A percentile compares a stretch with the other conserved stretches of the same genome.
Evolutionary conservation across 148 eudicot genomes (phyloP).

Genomic region (Vaccinium myrtillus): DNA sequence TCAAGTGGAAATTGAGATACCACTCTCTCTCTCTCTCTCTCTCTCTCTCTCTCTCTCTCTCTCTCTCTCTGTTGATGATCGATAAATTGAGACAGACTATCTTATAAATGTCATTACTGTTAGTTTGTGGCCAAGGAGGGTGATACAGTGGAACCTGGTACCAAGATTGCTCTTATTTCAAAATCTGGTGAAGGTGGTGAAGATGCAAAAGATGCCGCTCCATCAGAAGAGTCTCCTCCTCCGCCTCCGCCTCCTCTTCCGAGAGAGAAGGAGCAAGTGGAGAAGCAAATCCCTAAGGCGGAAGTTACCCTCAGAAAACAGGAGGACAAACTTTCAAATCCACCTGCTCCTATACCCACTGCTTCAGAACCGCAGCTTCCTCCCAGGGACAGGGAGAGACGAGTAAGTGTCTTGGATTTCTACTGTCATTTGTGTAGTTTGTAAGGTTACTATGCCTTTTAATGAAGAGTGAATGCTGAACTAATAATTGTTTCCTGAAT

Average conservation of each 20-base stretch:
- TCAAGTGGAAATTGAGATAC: background rate
- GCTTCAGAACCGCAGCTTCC: conserved; percentile 78
- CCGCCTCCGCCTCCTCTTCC: conserved; percentile 22
- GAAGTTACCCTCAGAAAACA: conserved; percentile 37
- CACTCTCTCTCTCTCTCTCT: background rate
- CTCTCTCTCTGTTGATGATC: background rate
- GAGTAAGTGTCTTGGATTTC: conserved; percentile 38
- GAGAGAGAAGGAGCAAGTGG: conserved; percentile 26
- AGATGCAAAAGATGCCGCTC: conserved; percentile 53
- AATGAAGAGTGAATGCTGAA: background rate
- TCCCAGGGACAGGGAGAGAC: conserved; percentile 85
- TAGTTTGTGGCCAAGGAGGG: conserved; percentile 81
- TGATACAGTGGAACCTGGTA: conserved; percentile 80
- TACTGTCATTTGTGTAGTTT: background rate
- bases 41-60: background rate
- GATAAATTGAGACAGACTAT: background rate
- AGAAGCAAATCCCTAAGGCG: conserved; percentile 35
- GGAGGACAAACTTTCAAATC: conserved; percentile 48
- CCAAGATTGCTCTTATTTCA: conserved; percentile 66
- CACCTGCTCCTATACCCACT: conserved; percentile 39
- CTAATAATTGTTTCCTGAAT: background rate
- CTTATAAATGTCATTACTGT: background rate
- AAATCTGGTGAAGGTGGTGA: conserved; percentile 48
- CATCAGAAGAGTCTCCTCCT: conserved; percentile 49
- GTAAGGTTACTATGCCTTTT: background rate